These are phyloP conservation scores for Crataegus laevigata DNA, from an alignment of 306 rosid genomes.

Conservation along the genomic window DNA sequence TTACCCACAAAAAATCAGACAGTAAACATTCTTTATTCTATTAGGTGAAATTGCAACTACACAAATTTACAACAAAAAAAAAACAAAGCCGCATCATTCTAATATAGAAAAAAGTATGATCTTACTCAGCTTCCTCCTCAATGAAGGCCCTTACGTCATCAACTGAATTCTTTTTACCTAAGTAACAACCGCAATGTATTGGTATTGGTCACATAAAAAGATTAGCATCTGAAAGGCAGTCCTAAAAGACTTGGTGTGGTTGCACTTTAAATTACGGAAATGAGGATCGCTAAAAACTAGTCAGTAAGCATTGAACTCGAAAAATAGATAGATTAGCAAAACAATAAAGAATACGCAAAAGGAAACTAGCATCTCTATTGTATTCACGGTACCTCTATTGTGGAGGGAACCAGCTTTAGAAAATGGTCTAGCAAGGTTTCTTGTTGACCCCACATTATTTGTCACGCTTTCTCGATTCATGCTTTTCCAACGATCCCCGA, in stretches of 20 bases:
- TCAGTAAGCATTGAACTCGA: background rate
- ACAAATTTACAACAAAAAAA: background rate
- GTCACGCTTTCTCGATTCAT: slow-evolving; percentile 30
- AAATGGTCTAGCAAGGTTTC: slow-evolving; percentile 25
- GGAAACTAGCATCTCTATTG: background rate
- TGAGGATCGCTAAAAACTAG: background rate
- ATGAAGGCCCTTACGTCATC: slow-evolving; percentile 48
- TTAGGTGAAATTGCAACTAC: background rate
- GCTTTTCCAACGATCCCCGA: slow-evolving; percentile 30
- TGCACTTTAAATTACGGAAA: background rate
- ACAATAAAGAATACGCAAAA: background rate
- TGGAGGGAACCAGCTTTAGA: slow-evolving; percentile 19
- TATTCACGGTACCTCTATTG: slow-evolving; percentile 41
- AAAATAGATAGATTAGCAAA: background rate
- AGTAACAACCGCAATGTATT: slow-evolving; percentile 7
- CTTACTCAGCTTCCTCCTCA: slow-evolving; percentile 99
- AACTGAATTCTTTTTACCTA: slow-evolving; percentile 55
- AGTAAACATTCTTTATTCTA: background rate
- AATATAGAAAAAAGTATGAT: background rate
- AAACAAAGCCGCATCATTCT: background rate
- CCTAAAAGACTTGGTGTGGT: background rate
- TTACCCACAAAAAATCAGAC: background rate
- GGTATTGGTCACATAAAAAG: background rate
- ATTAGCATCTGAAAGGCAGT: slow-evolving; percentile 3
- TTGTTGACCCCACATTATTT: slow-evolving; percentile 17